Base-by-base conservation (phyloP, 192 early-diverging fungal genomes). In the Gryganskiella cystojenkinii region DNA sequence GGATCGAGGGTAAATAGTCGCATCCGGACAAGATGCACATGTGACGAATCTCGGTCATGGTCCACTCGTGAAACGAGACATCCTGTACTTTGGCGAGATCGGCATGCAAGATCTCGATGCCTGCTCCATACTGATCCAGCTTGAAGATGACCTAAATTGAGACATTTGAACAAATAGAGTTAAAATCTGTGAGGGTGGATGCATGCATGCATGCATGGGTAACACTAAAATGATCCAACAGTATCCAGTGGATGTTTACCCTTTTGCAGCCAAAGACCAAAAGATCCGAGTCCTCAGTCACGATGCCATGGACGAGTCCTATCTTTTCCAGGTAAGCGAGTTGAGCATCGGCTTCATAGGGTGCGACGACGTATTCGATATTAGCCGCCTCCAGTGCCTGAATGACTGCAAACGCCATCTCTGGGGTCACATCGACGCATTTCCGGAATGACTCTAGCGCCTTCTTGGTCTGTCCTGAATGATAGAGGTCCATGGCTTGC, bases 1-100 rank as follows among this genome's bases (percentile, higher is more conserved):
- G 87, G 11, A 95, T 81, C 0, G 92, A 95, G 0, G 91, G 88
- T 19, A 96, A 72, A 67, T 99, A 99, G 64, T 99, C 98, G 73
- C 98, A 99, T n/a, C 98, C 98, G 0, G 93, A 90, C n/a, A 99
- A 57, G 34, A 99, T 99, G 67, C 96, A 96, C 93, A 97, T 93
- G 13, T 94, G 89, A 11, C 94, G 90, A 58, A 99, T 88, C 52
- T 84, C 80, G 1, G 66, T 76, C 24, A 83, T 57, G 4, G 60
- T 76, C 92, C 92, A 94, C n/a, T 83, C 82, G 9, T 57, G 49
- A 19, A 93, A 71, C 17, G 84, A 82, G 5, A 89, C 71, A 3
- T 86, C 85, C 19, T 70, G 65, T 0, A 81, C 84, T 3, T 78
- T 30, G 19, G 70, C 57, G 55, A 98, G 56, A 35, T 88, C 81